Evolutionary conservation across 75 land plant species (phyloP).

Genomic region (Azolla pinnata): DNA sequence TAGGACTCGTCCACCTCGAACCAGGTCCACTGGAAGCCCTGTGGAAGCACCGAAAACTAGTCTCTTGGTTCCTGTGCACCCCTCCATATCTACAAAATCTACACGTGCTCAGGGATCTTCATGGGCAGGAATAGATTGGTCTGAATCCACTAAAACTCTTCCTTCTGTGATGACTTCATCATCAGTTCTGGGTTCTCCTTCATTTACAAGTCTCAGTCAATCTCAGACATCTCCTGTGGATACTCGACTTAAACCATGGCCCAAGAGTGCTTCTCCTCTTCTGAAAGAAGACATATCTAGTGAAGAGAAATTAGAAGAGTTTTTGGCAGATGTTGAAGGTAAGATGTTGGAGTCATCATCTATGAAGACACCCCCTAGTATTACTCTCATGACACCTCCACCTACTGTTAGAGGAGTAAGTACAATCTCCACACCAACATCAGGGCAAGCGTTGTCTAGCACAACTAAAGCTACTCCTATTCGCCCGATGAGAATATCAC

Average conservation of each 20-base stretch:
- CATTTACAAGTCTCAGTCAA: background rate
- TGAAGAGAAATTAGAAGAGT: slow-evolving; percentile 68
- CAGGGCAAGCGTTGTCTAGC: slow-evolving; percentile 45
- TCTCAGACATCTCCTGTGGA: slow-evolving; percentile 23
- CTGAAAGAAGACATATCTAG: slow-evolving; percentile 55
- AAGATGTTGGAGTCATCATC: slow-evolving; percentile 59
- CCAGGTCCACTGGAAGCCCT: slow-evolving; percentile 9
- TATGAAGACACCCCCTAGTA: slow-evolving; percentile 22
- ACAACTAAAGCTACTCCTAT: slow-evolving; percentile 65
- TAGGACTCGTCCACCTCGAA: slow-evolving; percentile 10
- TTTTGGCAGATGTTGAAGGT: slow-evolving; percentile 71
- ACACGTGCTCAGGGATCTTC: slow-evolving; percentile 13
- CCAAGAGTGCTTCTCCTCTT: slow-evolving; percentile 32
- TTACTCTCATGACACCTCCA: slow-evolving; percentile 44
- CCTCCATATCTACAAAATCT: slow-evolving; percentile 17
- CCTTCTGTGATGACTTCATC: slow-evolving; percentile 27
- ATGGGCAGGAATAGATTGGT: slow-evolving; percentile 22
- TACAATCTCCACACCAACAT: slow-evolving; percentile 32
- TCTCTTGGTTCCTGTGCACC: slow-evolving; percentile 61
- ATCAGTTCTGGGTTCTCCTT: slow-evolving; percentile 20
- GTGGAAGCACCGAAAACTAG: slow-evolving; percentile 25
- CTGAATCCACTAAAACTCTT: slow-evolving; percentile 19
- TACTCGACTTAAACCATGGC: slow-evolving; percentile 45
- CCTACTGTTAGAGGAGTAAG: slow-evolving; percentile 55
- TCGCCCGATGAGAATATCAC: slow-evolving; percentile 91